These are phyloP conservation scores for Pleomassaria siparia DNA, from an alignment of 2,329 filamentous ascomycete species.

Conservation along the genomic window DNA sequence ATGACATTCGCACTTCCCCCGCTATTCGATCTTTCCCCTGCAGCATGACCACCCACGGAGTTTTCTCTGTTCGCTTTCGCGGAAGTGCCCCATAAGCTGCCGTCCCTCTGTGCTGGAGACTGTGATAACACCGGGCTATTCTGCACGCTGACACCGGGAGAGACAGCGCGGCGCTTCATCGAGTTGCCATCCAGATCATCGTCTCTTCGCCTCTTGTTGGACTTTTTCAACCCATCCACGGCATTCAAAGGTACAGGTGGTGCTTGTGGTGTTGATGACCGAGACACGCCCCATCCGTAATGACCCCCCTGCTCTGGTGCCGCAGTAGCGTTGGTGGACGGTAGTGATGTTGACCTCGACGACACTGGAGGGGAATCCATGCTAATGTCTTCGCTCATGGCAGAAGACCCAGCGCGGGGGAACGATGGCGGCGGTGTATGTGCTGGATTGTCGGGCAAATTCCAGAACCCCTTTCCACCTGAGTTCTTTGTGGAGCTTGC, in stretches of 20 bases:
- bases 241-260: constrained; percentile 38
- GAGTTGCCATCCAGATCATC: constrained; percentile 86
- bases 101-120: constrained; percentile 75
- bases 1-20: constrained; percentile 49
- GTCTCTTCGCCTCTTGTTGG: constrained; percentile 76
- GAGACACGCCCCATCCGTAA: constrained; percentile 27
- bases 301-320: constrained; percentile 22
- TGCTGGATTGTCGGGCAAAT: constrained; percentile 66
- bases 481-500: constrained; percentile 72
- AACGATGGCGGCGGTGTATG: constrained; percentile 62
- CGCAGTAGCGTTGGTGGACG: constrained; percentile 18
- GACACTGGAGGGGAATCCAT: constrained; percentile 66
- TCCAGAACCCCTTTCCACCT: constrained; percentile 75
- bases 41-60: constrained; percentile 50
- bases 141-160: constrained; percentile 85
- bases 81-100: constrained; percentile 70
- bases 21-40: constrained; percentile 50
- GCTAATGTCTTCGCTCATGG: constrained; percentile 66
- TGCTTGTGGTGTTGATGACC: constrained; percentile 42
- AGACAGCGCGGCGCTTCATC: constrained; percentile 90
- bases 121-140: constrained; percentile 83
- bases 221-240: constrained; percentile 46
- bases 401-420: constrained; percentile 55
- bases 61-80: constrained; percentile 62
- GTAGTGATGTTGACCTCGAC: constrained; percentile 20